A percentile compares a stretch with the other conserved stretches of the same genome.
Conservation (phyloP, 495 filamentous ascomycete species). For the Hypoxylon trugodes region DNA sequence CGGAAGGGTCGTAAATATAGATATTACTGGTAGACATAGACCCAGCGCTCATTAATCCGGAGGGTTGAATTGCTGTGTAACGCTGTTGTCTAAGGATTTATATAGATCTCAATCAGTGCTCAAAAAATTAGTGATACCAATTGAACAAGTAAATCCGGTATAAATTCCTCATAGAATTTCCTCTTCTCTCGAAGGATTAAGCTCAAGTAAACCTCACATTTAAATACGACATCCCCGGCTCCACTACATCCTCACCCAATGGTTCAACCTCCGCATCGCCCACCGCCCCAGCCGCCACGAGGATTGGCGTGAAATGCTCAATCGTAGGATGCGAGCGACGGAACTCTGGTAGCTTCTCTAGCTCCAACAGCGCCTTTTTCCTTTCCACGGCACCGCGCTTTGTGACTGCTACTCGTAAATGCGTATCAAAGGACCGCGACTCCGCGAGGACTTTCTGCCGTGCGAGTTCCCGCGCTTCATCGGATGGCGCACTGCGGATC, state of each 20-base stretch:
- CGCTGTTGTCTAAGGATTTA: neutral
- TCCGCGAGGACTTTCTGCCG: slow-evolving; percentile 9
- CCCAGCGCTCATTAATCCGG: too few relatives aligned
- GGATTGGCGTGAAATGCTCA: slow-evolving; percentile 30
- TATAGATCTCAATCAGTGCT: neutral
- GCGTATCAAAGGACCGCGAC: slow-evolving; percentile 25
- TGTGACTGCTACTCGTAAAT: slow-evolving; percentile 14
- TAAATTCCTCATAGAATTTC: too few relatives aligned
- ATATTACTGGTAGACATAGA: slow-evolving; percentile 27
- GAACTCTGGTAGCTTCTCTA: slow-evolving; percentile 19
- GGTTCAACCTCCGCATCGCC: slow-evolving; percentile 11
- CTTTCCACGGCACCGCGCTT: slow-evolving; percentile 4
- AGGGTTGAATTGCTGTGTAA: neutral
- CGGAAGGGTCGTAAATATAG: slow-evolving; percentile 17
- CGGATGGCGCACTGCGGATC: slow-evolving; percentile 13
- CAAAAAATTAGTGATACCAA: too few relatives aligned
- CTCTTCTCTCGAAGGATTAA: too few relatives aligned
- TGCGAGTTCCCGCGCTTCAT: neutral
- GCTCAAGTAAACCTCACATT: slow-evolving; percentile 20
- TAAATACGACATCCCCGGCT: slow-evolving; percentile 37
- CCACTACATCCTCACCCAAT: slow-evolving; percentile 25
- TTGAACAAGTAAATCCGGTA: too few relatives aligned
- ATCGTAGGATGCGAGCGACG: slow-evolving; percentile 25
- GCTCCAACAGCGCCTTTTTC: slow-evolving; percentile 2
- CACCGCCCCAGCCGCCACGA: slow-evolving; percentile 29